Evolutionary conservation across 1,284 basidiomycete species (phyloP).

Genomic region (Ustilago vetiveriae): DNA sequence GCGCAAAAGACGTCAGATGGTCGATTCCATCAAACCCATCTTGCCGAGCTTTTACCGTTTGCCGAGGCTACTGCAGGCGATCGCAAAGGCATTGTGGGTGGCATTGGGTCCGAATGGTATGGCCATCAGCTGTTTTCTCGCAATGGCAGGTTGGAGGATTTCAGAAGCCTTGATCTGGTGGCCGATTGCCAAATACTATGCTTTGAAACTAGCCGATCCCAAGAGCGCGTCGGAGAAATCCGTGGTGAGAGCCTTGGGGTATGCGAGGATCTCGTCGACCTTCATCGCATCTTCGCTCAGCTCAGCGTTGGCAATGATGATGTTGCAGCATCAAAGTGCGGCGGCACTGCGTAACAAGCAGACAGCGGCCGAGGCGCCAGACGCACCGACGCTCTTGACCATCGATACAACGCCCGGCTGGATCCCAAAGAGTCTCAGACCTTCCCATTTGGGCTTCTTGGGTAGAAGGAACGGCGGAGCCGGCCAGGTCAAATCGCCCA

Average conservation of each 20-base stretch:
- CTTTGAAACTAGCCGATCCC: slow-evolving; percentile 26
- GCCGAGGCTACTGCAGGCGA: slow-evolving; percentile 22
- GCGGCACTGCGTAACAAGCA: slow-evolving; percentile 16
- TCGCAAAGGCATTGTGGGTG: slow-evolving; percentile 28
- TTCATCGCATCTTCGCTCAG: slow-evolving; percentile 49
- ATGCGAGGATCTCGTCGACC: slow-evolving; percentile 39
- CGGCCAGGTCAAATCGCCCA: no score
- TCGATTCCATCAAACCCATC: slow-evolving; percentile 19
- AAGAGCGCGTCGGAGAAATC: slow-evolving; percentile 8
- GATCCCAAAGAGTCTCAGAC: slow-evolving; percentile 30
- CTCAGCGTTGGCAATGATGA: slow-evolving; percentile 41
- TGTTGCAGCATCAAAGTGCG: slow-evolving; percentile 41
- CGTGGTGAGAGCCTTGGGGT: slow-evolving; percentile 1
- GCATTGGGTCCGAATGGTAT: slow-evolving; percentile 49
- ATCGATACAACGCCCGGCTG: slow-evolving; percentile 40
- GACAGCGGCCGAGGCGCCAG: background rate
- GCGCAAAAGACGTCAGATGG: slow-evolving; percentile 6
- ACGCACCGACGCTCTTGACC: slow-evolving; percentile 9
- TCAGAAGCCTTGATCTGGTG: slow-evolving; percentile 49
- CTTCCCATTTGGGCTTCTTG: slow-evolving; percentile 21
- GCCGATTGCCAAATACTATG: slow-evolving; percentile 47
- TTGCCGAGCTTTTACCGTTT: slow-evolving; percentile 28
- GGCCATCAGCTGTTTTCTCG: slow-evolving; percentile 48
- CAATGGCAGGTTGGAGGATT: slow-evolving; percentile 47
- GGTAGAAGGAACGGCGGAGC: slow-evolving; percentile 7